Evolutionary conservation across 257 asterid species (phyloP), one percentile per base, ranked within the genome.

Genomic region (Mitragyna speciosa): DNA sequence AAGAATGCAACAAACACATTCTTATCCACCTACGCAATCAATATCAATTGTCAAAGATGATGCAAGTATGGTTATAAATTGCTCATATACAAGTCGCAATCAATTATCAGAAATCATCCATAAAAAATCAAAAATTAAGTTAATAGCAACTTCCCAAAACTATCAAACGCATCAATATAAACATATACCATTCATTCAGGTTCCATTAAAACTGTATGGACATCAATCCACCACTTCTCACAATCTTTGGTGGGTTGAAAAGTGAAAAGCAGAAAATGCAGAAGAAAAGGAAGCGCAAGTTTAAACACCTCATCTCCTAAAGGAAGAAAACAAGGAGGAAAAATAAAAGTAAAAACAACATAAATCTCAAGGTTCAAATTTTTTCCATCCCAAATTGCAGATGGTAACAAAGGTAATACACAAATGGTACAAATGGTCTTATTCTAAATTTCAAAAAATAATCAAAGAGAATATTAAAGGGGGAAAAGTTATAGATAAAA

Each of bases 1-100:
- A 87, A 96, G 92, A 96, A 96, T 77, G 91, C 90, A 12, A 79
- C 90, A 71, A 96, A 92, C 52, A 94, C 99, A 87, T 94, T 94
- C 81, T 96, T 96, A 77, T 96, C 99, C 82, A 90, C 97, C 99
- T 96, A 82, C 54, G 71, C 20, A 41, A 69, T 43, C 70, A 74
- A 36, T 22, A 41, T 28, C 48, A 36, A 47, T 33, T 47, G 68
- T 74, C 26, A 56, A 43, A 58, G 69, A 79, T 36, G 20, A 70
- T 11, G 22, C 33, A 73, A 31, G 49, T 51, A 73, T 16, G 39
- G 54, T 45, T 61, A 76, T 33, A 28, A 49, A 66, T 31, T 47
- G 81, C 64, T 41, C 20, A 8, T 0, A 28, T n/a, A 30, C 56
- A 72, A 79, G 70, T 78, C 7, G 24, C 5, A 20, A 52, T 49